Evolutionary conservation across 2,329 filamentous ascomycete genomes (phyloP).

Genomic region (Chalaropsis ovoidea): DNA sequence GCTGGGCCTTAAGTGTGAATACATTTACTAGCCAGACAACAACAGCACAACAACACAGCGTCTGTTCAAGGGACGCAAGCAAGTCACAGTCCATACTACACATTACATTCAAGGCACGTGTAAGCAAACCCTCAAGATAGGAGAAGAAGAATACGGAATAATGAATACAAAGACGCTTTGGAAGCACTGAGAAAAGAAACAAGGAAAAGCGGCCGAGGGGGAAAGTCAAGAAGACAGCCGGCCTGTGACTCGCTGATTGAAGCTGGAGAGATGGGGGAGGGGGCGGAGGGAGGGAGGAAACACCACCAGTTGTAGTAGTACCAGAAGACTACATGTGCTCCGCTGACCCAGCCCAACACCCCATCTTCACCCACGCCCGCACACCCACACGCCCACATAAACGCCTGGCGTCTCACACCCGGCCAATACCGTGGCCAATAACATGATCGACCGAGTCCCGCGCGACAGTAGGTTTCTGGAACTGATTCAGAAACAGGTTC

Average conservation of each 20-base stretch:
- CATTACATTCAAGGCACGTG: background rate
- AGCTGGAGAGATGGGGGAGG: too few species aligned
- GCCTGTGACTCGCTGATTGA: background rate
- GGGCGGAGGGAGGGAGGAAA: too few species aligned
- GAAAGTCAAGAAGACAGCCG: background rate
- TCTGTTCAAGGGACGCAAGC: too few species aligned
- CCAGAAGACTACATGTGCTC: too few species aligned
- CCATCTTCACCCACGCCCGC: background rate
- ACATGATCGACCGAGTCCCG: conserved; percentile 16
- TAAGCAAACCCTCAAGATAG: conserved; percentile 12
- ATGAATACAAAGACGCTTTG: conserved; percentile 4
- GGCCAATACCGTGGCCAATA: conserved; percentile 15
- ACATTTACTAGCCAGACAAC: too few species aligned
- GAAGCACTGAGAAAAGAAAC: background rate
- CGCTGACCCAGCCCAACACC: too few species aligned
- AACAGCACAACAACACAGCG: too few species aligned
- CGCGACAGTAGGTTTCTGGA: conserved; percentile 10
- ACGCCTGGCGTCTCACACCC: background rate
- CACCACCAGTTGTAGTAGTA: too few species aligned
- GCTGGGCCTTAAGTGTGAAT: too few species aligned
- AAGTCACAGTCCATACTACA: too few species aligned
- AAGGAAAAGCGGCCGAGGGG: background rate
- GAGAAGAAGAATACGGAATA: conserved; percentile 11
- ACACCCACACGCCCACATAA: background rate
- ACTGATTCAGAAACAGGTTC: background rate